Base-by-base conservation (phyloP, 495 filamentous ascomycete species). In the Beverwykella pulmonaria region DNA sequence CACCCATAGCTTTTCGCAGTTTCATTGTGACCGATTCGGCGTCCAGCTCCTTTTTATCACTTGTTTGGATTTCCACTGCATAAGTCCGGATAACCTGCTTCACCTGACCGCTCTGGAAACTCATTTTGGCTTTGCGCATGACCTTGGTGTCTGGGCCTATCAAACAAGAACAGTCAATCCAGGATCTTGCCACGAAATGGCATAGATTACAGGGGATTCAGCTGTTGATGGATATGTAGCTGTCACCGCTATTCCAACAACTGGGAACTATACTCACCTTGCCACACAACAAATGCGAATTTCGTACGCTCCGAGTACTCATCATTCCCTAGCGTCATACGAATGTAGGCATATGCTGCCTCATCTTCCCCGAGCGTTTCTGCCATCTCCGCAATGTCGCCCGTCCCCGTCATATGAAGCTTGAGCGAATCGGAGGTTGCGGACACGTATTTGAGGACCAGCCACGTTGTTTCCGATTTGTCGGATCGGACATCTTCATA, bases 241-340 rank as follows among this genome's bases (percentile, higher is more conserved):
- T 17, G 19, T 19, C 19, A 61, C 32, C 20, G 23, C 23, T 8
- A 14, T 25, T 32, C 58, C 6, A 23, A 5, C 34, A 6, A 15
- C 22, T 36, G 19, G n/a, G 23, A 44, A 56, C 2, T 22, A 53
- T 36, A 68, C 70, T 79, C 75, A 61, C 84, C 84, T 69, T 84
- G 84, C 83, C 83, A 86, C 39, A 85, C 78, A 23, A 86, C 73
- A 15, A 86, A 70, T 6, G 77, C 78, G 67, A 86, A 86, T 75
- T 86, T 86, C 66, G 85, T 79, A n/a, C 84, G 76, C 74, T 77
- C 82, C 71, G 73, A 77, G 75, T 86, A 83, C 54, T 80, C 80
- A 71, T 86, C 84, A 76, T 86, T 85, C 53, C 82, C 82, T 70
- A 86, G 83, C 73, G 85, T 82, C 71, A 86, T 73, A 9, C 84